These are phyloP conservation scores for Tetrastigma voinierianum DNA, from an alignment of 164 flowering plant species.

Conservation along the genomic window DNA sequence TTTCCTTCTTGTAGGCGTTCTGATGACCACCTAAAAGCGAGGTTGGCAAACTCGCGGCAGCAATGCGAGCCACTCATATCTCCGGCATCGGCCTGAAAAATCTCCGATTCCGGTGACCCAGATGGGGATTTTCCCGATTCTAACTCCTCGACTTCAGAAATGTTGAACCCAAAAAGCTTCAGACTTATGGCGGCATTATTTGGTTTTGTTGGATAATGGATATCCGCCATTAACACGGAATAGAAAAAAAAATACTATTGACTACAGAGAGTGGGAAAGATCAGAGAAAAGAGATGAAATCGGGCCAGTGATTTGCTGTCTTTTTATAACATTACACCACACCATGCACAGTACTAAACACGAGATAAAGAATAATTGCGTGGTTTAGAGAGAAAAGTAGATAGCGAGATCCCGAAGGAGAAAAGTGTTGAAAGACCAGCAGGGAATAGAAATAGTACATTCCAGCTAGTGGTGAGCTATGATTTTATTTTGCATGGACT, in stretches of 20 bases:
- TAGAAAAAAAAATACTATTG: neutral
- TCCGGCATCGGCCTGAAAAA: conserved; percentile 46
- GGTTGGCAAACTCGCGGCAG: conserved; percentile 87
- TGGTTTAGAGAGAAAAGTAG: neutral
- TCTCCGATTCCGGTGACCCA: conserved; percentile 5
- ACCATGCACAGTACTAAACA: neutral
- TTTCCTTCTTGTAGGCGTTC: conserved; percentile 93
- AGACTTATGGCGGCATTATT: neutral
- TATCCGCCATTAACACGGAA: conserved; percentile 5
- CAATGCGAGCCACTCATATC: conserved; percentile 96
- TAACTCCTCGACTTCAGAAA: too few relatives aligned
- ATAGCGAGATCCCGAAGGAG: conserved; percentile 6
- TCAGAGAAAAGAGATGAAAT: neutral
- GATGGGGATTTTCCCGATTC: conserved; percentile 6
- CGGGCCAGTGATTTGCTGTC: neutral
- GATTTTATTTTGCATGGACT: too few relatives aligned
- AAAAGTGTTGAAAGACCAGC: conserved; percentile 2
- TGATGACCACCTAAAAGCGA: conserved; percentile 97
- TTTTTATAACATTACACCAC: neutral
- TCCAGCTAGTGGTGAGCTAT: too few relatives aligned
- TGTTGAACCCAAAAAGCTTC: too few relatives aligned
- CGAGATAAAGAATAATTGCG: neutral
- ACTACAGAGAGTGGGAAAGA: neutral
- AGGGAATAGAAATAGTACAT: too few relatives aligned
- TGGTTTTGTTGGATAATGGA: conserved; percentile 1